Percentiles rank a stretch among this genome's conserved stretches.
Conservation (phyloP, 148 eudicot genomes). For the Fagopyrum tataricum region DNA sequence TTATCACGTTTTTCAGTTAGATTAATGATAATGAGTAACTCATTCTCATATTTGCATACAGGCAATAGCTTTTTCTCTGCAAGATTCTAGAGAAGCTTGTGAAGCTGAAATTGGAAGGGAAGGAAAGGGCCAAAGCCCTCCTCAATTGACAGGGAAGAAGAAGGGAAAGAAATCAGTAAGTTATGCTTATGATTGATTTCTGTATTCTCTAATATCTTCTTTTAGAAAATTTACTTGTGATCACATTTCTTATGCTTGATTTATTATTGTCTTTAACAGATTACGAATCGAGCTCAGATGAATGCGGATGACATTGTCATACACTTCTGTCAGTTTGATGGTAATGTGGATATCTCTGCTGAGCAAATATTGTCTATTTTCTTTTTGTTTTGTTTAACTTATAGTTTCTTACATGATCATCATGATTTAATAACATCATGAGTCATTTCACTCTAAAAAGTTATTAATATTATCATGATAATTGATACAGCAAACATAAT, state of each 20-base stretch:
- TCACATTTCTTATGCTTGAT: neutral
- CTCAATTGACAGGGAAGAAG: slow-evolving; percentile 29
- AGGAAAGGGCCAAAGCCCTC: slow-evolving; percentile 23
- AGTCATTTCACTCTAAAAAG: no score
- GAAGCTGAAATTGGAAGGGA: slow-evolving; percentile 19
- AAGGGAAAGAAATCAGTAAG: slow-evolving; percentile 56
- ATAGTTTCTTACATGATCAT: no score
- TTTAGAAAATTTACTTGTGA: neutral
- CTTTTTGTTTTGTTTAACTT: neutral
- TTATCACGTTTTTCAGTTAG: neutral
- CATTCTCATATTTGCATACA: neutral
- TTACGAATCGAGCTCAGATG: slow-evolving; percentile 66
- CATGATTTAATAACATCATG: no score
- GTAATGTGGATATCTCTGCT: slow-evolving; percentile 26
- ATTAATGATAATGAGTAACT: neutral
- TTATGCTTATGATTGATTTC: slow-evolving; percentile 1
- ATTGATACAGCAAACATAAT: no score
- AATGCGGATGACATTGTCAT: slow-evolving; percentile 74
- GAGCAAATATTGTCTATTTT: neutral
- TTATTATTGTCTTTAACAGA: slow-evolving; percentile 26
- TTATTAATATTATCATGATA: no score
- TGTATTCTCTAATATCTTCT: neutral
- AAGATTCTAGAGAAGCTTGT: slow-evolving; percentile 29
- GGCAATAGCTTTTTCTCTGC: slow-evolving; percentile 17
- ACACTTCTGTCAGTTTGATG: slow-evolving; percentile 91